Percentiles rank a stretch among this genome's conserved stretches.
Evolutionary conservation across 352 stramenopile genomes (phyloP).

Genomic region (Globisporangium cylindrosporum): DNA sequence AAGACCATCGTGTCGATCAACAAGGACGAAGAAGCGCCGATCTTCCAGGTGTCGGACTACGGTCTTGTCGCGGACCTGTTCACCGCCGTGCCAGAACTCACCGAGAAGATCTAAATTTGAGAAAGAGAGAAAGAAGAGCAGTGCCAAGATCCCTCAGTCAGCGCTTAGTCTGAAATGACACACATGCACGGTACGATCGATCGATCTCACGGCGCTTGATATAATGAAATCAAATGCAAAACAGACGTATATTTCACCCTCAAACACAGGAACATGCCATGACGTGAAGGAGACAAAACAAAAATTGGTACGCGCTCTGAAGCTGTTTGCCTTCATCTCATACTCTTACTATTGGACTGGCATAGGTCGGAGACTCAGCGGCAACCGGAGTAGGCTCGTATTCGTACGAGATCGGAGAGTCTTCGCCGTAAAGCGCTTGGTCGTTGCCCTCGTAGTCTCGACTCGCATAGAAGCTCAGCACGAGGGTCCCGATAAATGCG

Average conservation of each 20-base stretch:
- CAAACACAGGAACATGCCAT: background rate
- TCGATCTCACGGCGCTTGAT: background rate
- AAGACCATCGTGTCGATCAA: constrained; percentile 99
- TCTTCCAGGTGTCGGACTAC: constrained; percentile 99
- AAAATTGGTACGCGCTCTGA: background rate
- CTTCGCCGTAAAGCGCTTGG: constrained; percentile 13
- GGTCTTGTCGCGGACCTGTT: constrained; percentile 98
- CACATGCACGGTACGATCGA: background rate
- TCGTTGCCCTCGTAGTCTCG: constrained; percentile 14
- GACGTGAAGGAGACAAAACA: background rate
- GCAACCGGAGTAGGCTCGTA: constrained; percentile 16
- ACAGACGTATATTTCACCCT: constrained; percentile 6
- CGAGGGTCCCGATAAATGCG: constrained; percentile 11
- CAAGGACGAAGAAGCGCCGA: constrained; percentile 98
- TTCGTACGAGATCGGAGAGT: constrained; percentile 17
- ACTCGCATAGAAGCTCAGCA: constrained; percentile 11
- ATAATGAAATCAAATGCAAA: constrained; percentile 13
- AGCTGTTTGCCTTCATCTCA: background rate
- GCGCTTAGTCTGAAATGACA: background rate
- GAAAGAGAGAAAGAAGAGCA: background rate
- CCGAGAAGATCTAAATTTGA: constrained; percentile 92
- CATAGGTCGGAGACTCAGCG: background rate
- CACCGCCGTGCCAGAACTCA: constrained; percentile 95
- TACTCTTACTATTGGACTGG: constrained; percentile 7
- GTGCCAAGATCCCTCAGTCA: constrained; percentile 2